These are phyloP conservation scores for Phytophthora pinifolia DNA, from an alignment of 352 stramenopile genomes.

Conservation along the genomic window DNA sequence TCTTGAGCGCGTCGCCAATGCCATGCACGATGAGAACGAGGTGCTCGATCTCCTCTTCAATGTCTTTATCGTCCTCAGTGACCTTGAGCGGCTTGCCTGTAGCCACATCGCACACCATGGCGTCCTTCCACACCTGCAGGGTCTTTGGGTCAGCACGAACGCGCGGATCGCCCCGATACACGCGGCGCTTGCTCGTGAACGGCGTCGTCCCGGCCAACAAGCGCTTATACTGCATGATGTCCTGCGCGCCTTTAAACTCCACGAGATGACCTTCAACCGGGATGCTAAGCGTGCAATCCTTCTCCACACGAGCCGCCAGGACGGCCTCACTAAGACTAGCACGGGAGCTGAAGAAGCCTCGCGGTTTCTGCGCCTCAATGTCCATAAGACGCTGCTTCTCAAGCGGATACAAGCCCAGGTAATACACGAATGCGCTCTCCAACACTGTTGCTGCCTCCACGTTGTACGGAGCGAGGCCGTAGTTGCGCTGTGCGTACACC, in stretches of 20 bases:
- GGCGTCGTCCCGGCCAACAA: slow-evolving; percentile 72
- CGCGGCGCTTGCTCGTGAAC: slow-evolving; percentile 78
- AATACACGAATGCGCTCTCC: slow-evolving; percentile 74
- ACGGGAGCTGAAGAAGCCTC: slow-evolving; percentile 48
- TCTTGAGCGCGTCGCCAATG: slow-evolving; percentile 89
- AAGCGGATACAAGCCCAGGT: slow-evolving; percentile 63
- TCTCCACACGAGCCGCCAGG: slow-evolving; percentile 34
- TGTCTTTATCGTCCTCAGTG: slow-evolving; percentile 65
- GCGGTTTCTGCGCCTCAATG: slow-evolving; percentile 46
- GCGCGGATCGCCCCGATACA: slow-evolving; percentile 77
- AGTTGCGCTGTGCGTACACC: slow-evolving; percentile 84
- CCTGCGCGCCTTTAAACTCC: slow-evolving; percentile 73
- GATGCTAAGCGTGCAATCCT: slow-evolving; percentile 63
- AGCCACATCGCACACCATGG: slow-evolving; percentile 42
- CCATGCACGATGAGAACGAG: slow-evolving; percentile 89
- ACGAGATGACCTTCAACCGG: slow-evolving; percentile 80
- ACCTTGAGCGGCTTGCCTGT: slow-evolving; percentile 28
- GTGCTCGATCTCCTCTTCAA: slow-evolving; percentile 81
- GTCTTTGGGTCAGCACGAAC: slow-evolving; percentile 55
- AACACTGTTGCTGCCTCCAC: slow-evolving; percentile 45
- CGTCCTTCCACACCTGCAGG: slow-evolving; percentile 60
- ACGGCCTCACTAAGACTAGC: slow-evolving; percentile 31
- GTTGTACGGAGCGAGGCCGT: slow-evolving; percentile 78
- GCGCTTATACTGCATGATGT: slow-evolving; percentile 85
- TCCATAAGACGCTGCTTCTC: slow-evolving; percentile 61